Evolutionary conservation across 176 grass and related monocot genomes (phyloP), one percentile per base, ranked within the genome.

Genomic region (Musa schizocarpa): DNA sequence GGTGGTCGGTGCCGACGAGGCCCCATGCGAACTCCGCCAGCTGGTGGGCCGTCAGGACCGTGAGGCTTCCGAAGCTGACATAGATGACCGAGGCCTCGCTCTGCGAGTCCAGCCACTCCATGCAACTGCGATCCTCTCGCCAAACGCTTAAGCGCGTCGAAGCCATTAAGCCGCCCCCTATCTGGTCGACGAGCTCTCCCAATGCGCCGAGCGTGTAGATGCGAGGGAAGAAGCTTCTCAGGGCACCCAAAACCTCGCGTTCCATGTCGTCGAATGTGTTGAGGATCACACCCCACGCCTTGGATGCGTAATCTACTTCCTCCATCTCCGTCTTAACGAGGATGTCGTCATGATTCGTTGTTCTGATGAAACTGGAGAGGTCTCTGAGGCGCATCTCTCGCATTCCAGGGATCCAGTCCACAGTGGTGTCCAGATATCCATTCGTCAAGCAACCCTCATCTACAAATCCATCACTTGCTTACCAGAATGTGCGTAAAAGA

Each of bases 261-360:
- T 75, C 73, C 73, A 75, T 10, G 54, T 1, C 2, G 49, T 75
- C 73, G 21, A 75, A 75, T 11, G 73, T 75, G 55, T 75, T 75
- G 54, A 75, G 73, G 73, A 75, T 61, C 4, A 75, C 10, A 59
- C 73, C 54, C 54, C 51, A 59, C 25, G 73, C 26, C 19, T 25
- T 62, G 9, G 2, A 12, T 19, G 73, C 13, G 21, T 53, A 48
- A n/a, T 11, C 20, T 14, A 59, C 73, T 34, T n/a, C 23, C 13
- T 75, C 54, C 26, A 49, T 61, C 14, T 58, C 54, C 0, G 8
- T 4, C n/a, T 75, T 62, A 26, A 75, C 14, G 9, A 20, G 20
- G 1, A n/a, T 1, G 16, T 61, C 54, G 8, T 75, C 22, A 11
- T 6, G 54, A 21, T 75, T 24, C 6, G 54, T n/a, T 50, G 73